Conservation (phyloP, 371 early-diverging fungal species). For the Apophysomyces ossiformis region DNA sequence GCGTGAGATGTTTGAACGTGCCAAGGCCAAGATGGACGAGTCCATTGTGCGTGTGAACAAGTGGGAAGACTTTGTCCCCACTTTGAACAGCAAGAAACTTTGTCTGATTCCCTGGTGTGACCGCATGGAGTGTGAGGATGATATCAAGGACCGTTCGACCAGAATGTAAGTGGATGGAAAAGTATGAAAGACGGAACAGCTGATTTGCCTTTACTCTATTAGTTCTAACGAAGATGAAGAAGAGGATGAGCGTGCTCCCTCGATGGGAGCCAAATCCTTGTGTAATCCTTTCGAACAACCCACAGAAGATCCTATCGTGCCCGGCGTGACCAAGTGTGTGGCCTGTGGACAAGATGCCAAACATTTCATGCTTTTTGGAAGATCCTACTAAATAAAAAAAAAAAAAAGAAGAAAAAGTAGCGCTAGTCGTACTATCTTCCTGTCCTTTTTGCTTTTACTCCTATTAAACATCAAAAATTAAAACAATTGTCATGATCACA, state of each 20-base stretch:
- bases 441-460: no score
- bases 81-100: constrained; percentile 89
- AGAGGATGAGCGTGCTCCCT: constrained; percentile 94
- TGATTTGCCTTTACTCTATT: not conserved
- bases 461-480: no score
- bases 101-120: constrained; percentile 98
- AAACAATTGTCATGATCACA: no score
- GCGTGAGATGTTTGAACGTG: constrained; percentile 89
- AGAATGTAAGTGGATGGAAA: constrained; percentile 53
- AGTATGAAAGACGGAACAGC: not conserved
- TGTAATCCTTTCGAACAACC: constrained; percentile 98
- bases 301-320: constrained; percentile 72
- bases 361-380: constrained; percentile 88
- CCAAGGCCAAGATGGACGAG: constrained; percentile 82
- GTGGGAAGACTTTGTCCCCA: constrained; percentile 94
- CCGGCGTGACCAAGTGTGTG: constrained; percentile 83
- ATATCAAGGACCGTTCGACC: constrained; percentile 94
- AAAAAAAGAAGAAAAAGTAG: not conserved
- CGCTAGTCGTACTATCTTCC: no score
- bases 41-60: constrained; percentile 77
- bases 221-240: constrained; percentile 71
- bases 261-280: constrained; percentile 99
- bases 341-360: constrained; percentile 84
- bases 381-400: constrained; percentile 76
- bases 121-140: constrained; percentile 91